A percentile compares a stretch with the other conserved stretches of the same genome.
These are phyloP conservation scores for Teratosphaeria viscida DNA, from an alignment of 2,329 filamentous ascomycete genomes.

Conservation along the genomic window DNA sequence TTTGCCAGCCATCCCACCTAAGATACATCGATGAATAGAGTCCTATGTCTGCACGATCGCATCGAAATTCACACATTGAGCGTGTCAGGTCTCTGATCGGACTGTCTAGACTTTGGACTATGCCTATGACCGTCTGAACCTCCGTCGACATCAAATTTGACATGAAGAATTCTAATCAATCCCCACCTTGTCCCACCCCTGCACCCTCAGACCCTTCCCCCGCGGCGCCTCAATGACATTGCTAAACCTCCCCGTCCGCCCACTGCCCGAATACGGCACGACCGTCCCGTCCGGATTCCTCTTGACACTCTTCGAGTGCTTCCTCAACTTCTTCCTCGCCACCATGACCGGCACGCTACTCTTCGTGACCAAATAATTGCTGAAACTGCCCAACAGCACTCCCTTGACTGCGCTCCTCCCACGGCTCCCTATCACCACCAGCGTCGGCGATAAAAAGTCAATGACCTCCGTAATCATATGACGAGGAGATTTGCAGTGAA, in stretches of 20 bases:
- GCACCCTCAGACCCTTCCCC: conserved; percentile 20
- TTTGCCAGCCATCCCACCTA: too few relatives aligned
- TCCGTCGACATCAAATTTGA: too few relatives aligned
- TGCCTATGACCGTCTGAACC: too few relatives aligned
- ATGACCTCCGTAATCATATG: conserved; percentile 96
- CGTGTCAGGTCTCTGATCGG: too few relatives aligned
- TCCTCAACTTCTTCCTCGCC: conserved; percentile 76
- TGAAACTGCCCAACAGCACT: conserved; percentile 90
- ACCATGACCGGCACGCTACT: conserved; percentile 98
- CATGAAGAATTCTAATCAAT: conserved; percentile 16
- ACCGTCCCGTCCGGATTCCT: conserved; percentile 21
- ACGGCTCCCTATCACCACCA: conserved; percentile 86
- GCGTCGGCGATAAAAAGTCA: conserved; percentile 78
- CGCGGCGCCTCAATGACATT: conserved; percentile 26
- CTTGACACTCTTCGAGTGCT: conserved; percentile 51
- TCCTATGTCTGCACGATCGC: too few relatives aligned
- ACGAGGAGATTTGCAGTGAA: conserved; percentile 96
- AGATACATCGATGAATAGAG: too few relatives aligned
- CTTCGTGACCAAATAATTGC: conserved; percentile 94
- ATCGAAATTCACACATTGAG: too few relatives aligned
- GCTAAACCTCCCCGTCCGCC: conserved; percentile 19
- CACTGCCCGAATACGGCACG: conserved; percentile 23
- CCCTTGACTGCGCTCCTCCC: conserved; percentile 88
- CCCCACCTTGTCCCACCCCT: conserved; percentile 26
- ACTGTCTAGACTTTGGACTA: too few relatives aligned